phyloP scores from a whole-genome alignment of 495 filamentous ascomycete species.

The Daldinia vernicosa region DNA sequence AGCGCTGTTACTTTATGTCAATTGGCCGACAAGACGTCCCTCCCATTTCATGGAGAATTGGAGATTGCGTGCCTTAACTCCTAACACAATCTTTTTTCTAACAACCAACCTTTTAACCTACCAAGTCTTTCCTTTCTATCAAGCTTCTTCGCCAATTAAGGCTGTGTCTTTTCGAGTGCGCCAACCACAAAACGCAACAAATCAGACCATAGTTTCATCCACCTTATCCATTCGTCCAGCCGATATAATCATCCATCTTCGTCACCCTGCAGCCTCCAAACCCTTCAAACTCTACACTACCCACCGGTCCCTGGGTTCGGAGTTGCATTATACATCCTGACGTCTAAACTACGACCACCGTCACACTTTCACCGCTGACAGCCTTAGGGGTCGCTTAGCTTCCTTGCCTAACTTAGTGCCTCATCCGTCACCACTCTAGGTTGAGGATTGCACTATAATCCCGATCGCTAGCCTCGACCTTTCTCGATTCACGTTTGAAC shows the following conservation, averaged over 20 bases:
- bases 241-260: conserved; percentile 22
- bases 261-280: conserved; percentile 31
- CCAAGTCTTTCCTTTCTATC: neutral
- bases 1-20: conserved; percentile 4
- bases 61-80: conserved; percentile 22
- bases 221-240: conserved; percentile 16
- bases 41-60: conserved; percentile 8
- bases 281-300: conserved; percentile 5
- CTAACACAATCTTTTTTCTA: conserved; percentile 4
- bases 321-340: conserved; percentile 15
- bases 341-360: conserved; percentile 11
- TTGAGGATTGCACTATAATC: conserved; percentile 5
- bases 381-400: conserved; percentile 1
- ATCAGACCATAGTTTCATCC: conserved; percentile 7
- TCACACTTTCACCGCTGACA: neutral
- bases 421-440: neutral
- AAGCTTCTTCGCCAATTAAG: conserved; percentile 6
- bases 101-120: conserved; percentile 4
- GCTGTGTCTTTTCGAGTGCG: neutral
- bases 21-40: neutral
- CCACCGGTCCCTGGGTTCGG: conserved; percentile 1
- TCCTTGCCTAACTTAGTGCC: neutral
- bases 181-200: conserved; percentile 31
- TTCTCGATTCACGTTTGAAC: conserved; percentile 4
- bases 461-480: conserved; percentile 1